A percentile compares a stretch with the other conserved stretches of the same genome.
phyloP scores from a whole-genome alignment of 177 flowering plant genomes.

The Telopea speciosissima region DNA sequence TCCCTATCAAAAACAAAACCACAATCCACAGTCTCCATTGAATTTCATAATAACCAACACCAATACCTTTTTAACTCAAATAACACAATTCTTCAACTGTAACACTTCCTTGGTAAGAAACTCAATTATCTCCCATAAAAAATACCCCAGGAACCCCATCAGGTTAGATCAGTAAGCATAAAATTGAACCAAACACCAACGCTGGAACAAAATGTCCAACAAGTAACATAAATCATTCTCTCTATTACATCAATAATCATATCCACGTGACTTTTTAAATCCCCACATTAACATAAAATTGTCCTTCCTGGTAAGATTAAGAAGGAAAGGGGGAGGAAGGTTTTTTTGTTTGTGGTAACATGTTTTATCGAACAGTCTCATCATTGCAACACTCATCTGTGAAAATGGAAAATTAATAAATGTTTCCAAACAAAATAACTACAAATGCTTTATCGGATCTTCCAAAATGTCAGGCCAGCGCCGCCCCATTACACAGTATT shows the following conservation, averaged over 20 bases:
- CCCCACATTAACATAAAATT: no score
- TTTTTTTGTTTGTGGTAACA: neutral
- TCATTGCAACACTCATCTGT: neutral
- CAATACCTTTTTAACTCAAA: neutral
- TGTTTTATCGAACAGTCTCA: neutral
- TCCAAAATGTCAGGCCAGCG: no score
- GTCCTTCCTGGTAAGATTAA: no score
- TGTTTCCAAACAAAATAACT: no score
- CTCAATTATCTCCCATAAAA: no score
- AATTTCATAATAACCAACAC: neutral
- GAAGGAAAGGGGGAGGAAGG: neutral
- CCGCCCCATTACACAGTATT: no score
- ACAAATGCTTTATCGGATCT: no score
- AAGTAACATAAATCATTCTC: neutral
- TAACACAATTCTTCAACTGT: neutral
- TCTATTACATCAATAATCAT: neutral
- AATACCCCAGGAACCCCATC: no score
- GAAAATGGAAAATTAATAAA: neutral
- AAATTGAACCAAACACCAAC: neutral
- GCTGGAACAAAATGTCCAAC: neutral
- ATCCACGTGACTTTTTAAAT: neutral
- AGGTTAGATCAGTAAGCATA: neutral
- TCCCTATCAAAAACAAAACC: constrained; percentile 6
- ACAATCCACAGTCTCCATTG: neutral
- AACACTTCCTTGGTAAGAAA: neutral